Base-by-base conservation (phyloP, 2,329 filamentous ascomycete genomes). In the Aureobasidium sp. region DNA sequence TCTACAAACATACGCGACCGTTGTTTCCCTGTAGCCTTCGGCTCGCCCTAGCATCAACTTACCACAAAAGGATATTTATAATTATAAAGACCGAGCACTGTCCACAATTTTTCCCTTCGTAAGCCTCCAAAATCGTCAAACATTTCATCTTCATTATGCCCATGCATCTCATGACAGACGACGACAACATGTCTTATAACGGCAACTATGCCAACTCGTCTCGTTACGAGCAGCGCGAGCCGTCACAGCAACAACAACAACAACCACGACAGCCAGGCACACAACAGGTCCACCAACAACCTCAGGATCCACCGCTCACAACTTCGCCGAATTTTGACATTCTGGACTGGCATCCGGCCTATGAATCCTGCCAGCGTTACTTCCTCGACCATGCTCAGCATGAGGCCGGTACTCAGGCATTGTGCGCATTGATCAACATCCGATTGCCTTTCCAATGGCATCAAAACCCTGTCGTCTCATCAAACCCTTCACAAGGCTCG, bases 301-400 rank as follows among this genome's bases (percentile, higher is more conserved):
- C 60, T 31, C 49, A 56, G 22, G 60, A 56, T n/a, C 63, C 66
- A 42, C 67, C 68, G 29, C 67, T 75, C 64, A 70, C 74, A 49
- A 72, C 74, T 63, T 76, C 78, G 63, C 74, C 78, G 61, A 77
- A 80, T 65, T 85, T 92, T 75, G 89, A 93, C 74, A 89, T 97
- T 66, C 88, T 97, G 72, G 89, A 91, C 64, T 97, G 94, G 94
- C 89, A 96, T 73, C 89, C 90, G 11, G 88, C 89, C 64, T 96
- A 95, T 74, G 88, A 94, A 75, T 91, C 86, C 67, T 99, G 94
- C 76, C 86, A 93, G 67, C 85, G 85, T 62, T 97, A 93, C 78
- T 99, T 97, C 72, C 80, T 97, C 70, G 90, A 97, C 70, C 87
- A 93, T 71, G 91, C 91, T 7, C 93, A 97, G 73, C 87, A 96